Base-by-base conservation (phyloP, 1,284 basidiomycete genomes). In the Ceratobasidium sp. region DNA sequence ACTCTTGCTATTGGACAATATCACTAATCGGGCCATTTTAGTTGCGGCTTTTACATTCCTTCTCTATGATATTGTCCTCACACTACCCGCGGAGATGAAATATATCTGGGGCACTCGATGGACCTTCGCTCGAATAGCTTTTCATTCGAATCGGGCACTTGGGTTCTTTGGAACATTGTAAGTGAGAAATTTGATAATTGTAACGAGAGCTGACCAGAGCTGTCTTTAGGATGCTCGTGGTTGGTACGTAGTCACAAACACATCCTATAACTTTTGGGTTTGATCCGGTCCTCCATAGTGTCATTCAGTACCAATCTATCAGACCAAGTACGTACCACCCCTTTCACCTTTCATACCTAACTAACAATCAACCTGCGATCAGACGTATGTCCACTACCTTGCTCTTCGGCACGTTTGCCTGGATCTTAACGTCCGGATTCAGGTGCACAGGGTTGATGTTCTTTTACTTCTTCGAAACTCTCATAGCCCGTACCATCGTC, bases 91-190 rank as follows among this genome's bases (percentile, higher is more conserved):
- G 4, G 69, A 71, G 51, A 18, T 56, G 28, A n/a, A 26, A 12
- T 71, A 71, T n/a, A 53, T 71, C 12, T 71, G 69, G 69, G 26
- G 33, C 39, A 18, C 69, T 26, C 69, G 53, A 23, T 71, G 69
- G 69, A 40, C 69, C 9, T 71, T 56, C 58, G 69, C 51, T 18
- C 49, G 69, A 12, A 33, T 71, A 55, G 69, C 69, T 6, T 71
- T 71, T 40, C 53, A 71, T 40, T 23, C 53, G 13, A 71, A 71
- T 39, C n/a, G 69, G 40, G n/a, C 58, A 40, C n/a, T 6, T 26
- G 69, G 51, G 7, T 7, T 53, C 28, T 28, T 55, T 4, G 26
- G 51, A 20, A 12, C 58, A 4, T 5, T 42, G 69, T 71, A 23
- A 55, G 69, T 71, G 23, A 10, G 20, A 7, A 56, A 56, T 9